phyloP scores from a whole-genome alignment of 2,329 filamentous ascomycete genomes.

The Gliomastix tumulicola region DNA sequence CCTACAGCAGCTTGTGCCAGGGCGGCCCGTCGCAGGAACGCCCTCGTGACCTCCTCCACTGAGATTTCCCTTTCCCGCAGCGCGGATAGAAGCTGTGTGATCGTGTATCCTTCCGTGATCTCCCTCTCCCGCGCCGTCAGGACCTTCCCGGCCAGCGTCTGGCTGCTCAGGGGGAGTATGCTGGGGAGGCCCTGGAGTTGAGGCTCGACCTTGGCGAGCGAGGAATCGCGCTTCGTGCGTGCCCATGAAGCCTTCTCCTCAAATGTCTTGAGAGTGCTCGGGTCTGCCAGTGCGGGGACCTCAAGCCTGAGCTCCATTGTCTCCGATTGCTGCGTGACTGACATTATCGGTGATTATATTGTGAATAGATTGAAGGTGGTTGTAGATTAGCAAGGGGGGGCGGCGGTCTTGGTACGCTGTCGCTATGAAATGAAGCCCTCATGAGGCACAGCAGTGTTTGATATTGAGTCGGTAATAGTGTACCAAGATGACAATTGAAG shows the following conservation, averaged over 20 bases:
- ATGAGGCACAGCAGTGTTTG: too few relatives aligned
- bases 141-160: slow-evolving; percentile 10
- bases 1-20: slow-evolving; percentile 6
- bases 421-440: too few relatives aligned
- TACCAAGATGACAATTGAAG: too few relatives aligned
- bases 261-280: background rate
- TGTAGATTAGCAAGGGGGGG: too few relatives aligned
- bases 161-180: slow-evolving; percentile 11
- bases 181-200: slow-evolving; percentile 13
- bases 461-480: too few relatives aligned
- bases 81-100: background rate
- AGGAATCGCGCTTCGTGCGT: slow-evolving; percentile 10
- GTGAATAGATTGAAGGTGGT: too few relatives aligned
- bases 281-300: too few relatives aligned
- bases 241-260: slow-evolving; percentile 1
- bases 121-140: slow-evolving; percentile 9
- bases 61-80: slow-evolving; percentile 1
- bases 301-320: too few relatives aligned
- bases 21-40: slow-evolving; percentile 5
- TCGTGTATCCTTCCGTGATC: slow-evolving; percentile 3
- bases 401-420: too few relatives aligned
- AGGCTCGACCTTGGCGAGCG: slow-evolving; percentile 15
- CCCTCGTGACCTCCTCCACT: slow-evolving; percentile 3
- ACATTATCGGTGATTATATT: too few relatives aligned
- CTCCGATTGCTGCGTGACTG: too few relatives aligned